Base-by-base conservation (phyloP, 2,329 filamentous ascomycete species). In the Aspergillus eucalypticola region DNA sequence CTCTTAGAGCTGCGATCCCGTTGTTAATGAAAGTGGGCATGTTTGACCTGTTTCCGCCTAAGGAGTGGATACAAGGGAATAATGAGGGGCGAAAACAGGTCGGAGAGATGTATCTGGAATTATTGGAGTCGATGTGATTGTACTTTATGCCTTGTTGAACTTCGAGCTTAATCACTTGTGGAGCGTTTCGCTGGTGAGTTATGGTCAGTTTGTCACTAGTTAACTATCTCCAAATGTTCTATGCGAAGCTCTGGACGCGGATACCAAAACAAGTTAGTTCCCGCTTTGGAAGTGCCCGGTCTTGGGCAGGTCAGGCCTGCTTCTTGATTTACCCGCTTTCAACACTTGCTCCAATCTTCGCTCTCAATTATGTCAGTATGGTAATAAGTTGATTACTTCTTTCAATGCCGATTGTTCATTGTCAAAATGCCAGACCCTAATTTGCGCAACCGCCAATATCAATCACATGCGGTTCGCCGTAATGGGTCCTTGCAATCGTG, bases 401-500 rank as follows among this genome's bases (percentile, higher is more conserved):
- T 42, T 19, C 8, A 42, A 19, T 42, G n/a, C 8, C 7, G 39
- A 19, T 5, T 13, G 2, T 44, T 19, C n/a, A 4, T 29, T 44
- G 8, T 3, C 8, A 50, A 50, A 15, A 50, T 50, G 46, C n/a
- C 46, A 27, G 25, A 27, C 17, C 11, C 46, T 23, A 29, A 50
- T 29, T 5, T 15, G 46, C 46, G 17, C 46, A 27, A 27, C 8
- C 46, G 46, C 25, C 25, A 32, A 27, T 11, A 25, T 27, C 46
- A 8, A n/a, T 63, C 65, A n/a, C 65, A 68, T 2, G 70, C 66
- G 23, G 73, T 71, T 15, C 73, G 74, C 46, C 72, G 71, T 44
- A 76, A 76, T 67, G 74, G 75, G 27, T 67, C 73, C 21, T 63
- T 72, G 15, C 73, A 75, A 53, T 76, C 74, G 8, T 77, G 75